These are phyloP conservation scores for Ephemerocybe angulata DNA, from an alignment of 768 basidiomycete species.

Conservation along the genomic window DNA sequence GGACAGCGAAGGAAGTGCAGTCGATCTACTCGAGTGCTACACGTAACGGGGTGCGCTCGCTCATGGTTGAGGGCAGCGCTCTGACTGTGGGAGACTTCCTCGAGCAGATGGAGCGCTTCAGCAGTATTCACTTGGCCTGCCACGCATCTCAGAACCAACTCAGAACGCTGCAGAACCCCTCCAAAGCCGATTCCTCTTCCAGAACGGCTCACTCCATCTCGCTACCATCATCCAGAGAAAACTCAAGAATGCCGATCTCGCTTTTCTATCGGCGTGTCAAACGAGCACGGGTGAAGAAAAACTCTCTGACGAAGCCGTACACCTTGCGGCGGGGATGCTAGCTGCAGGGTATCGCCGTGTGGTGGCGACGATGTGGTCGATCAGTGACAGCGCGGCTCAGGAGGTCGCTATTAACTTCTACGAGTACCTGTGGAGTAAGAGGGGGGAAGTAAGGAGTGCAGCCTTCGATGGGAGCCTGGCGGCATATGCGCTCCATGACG, in stretches of 20 bases:
- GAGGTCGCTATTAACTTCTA: constrained; percentile 11
- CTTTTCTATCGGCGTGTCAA: constrained; percentile 39
- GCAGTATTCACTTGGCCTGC: constrained; percentile 32
- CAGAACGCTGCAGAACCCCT: constrained; percentile 21
- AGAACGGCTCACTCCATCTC: constrained; percentile 16
- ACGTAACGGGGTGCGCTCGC: background rate
- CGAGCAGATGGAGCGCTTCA: background rate
- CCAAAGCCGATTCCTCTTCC: constrained; percentile 22
- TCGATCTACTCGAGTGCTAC: background rate
- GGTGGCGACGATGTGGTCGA: constrained; percentile 39
- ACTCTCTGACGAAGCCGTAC: constrained; percentile 23
- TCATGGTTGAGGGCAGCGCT: background rate
- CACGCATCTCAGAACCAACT: constrained; percentile 26
- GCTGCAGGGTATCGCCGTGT: constrained; percentile 27
- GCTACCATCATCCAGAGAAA: constrained; percentile 4
- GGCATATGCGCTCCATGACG: constrained; percentile 1
- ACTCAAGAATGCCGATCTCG: constrained; percentile 20
- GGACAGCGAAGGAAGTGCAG: constrained; percentile 6
- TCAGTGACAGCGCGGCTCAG: constrained; percentile 16
- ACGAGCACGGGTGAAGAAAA: constrained; percentile 28
- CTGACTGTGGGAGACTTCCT: background rate
- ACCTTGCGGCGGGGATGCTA: constrained; percentile 38
- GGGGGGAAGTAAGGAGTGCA: background rate
- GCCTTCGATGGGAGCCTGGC: background rate
- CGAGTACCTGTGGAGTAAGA: background rate